Base-by-base conservation (phyloP, 2,329 filamentous ascomycete species). In the Colletotrichum truncatum region DNA sequence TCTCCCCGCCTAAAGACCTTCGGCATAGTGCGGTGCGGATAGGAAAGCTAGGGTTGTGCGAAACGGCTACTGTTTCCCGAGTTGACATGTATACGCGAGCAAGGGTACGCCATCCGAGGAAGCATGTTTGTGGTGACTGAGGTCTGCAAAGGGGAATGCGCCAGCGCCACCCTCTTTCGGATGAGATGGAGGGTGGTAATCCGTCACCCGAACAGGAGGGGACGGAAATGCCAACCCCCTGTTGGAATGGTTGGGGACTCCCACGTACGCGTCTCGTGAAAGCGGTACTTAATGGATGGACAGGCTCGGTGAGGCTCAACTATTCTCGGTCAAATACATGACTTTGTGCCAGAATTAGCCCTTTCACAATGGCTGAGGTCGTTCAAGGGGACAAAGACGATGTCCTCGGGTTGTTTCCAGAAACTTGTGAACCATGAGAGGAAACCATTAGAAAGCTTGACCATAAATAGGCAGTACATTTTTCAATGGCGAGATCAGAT, bases 391-490 rank as follows among this genome's bases (percentile, higher is more conserved):
- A 54, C 12, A 34, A 60, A 48, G 16, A 14, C 16, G 9, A 11
- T 12, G 18, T 54, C 41, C n/a, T 30, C 26, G 32, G 10, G 41
- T 38, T 18, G 18, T 12, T 48, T 61, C 32, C 48, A 61, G 18
- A 54, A 25, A 9, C 23, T n/a, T n/a, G n/a, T n/a, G n/a, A n/a
- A 10, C 39, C 38, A 32, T 45, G 41, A 14, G 6, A 18, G 7
- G 12, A 30, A 57, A 11, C n/a, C 30, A 28, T 9, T 32, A 38
- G 4, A 7, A 48, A 32, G 5, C 25, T 12, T 39, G 8, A 23
- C 28, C 38, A 57, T 64, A 39, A 39, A 56, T 36, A 51, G 26
- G 18, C 12, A 60, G n/a, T n/a, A 23, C 4, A 74, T 73, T 71
- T 72, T 12, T 11, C 23, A 4, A 34, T 14, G 39, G 18, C n/a